phyloP scores from a whole-genome alignment of 1,284 basidiomycete genomes.

The Pulveroboletus sp. region DNA sequence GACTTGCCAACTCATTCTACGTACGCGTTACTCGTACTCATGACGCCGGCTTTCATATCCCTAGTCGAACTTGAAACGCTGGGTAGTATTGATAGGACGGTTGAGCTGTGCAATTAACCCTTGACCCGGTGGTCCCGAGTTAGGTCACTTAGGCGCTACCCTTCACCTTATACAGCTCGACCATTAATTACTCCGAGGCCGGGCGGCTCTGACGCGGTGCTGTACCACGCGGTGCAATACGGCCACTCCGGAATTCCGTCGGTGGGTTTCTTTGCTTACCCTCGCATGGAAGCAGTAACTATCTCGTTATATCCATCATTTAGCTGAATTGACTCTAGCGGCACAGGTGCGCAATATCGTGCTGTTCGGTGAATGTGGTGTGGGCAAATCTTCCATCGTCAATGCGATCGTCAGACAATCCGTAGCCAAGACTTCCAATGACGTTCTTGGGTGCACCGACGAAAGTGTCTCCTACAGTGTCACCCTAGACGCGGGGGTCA shows the following conservation, averaged over 20 bases:
- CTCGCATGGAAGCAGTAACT: constrained; percentile 18
- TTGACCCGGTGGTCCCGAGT: too few species aligned
- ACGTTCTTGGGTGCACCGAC: constrained; percentile 16
- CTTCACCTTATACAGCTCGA: too few species aligned
- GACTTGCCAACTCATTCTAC: neutral
- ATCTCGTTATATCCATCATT: neutral
- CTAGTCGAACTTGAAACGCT: neutral
- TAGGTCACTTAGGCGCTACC: too few species aligned
- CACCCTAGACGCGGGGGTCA: constrained; percentile 10
- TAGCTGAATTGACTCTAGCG: neutral
- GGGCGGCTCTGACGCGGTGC: too few species aligned
- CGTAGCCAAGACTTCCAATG: constrained; percentile 21
- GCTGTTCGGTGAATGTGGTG: constrained; percentile 32
- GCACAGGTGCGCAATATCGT: constrained; percentile 26
- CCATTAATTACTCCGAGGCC: too few species aligned
- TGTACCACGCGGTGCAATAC: too few species aligned
- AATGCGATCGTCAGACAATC: constrained; percentile 23
- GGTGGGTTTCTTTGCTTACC: too few species aligned
- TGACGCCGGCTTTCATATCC: neutral
- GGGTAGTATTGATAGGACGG: neutral
- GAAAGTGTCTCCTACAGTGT: constrained; percentile 5
- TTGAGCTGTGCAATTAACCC: too few species aligned
- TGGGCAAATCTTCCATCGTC: constrained; percentile 33
- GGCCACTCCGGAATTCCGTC: too few species aligned
- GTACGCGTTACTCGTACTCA: neutral